Evolutionary conservation across 2,329 filamentous ascomycete species (phyloP), one percentile per base, ranked within the genome.

Genomic region (Teratosphaeria epicoccoides): DNA sequence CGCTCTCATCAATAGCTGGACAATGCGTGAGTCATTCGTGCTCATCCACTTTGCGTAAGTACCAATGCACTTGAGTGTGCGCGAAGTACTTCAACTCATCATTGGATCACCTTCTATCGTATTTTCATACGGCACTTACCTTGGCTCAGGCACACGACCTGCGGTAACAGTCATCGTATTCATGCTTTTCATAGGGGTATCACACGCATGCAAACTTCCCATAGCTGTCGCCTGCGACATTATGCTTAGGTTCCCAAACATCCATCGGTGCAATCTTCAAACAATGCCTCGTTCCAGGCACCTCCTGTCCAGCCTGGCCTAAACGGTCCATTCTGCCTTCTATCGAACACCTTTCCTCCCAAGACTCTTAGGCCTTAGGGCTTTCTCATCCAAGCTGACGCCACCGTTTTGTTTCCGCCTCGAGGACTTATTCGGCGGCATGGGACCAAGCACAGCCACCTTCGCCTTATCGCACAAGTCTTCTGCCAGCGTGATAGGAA

Each of bases 401-500:
- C 25, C 44, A 9, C 44, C 44, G 25, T 24, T 28, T 22, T 46
- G 44, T 17, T 22, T 23, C 33, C 14, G 6, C 14, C 33, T 40
- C 17, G 33, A 40, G 20, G 23, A 24, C 25, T 46, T 46, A 11
- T 22, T 24, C 20, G 46, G 46, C 28, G 47, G 51, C 44, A 25
- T 25, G 24, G 56, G 54, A 24, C 61, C 62, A 22, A 63, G 50
- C 12, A 64, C 29, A 20, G 58, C 28, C 17, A n/a, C 50, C 50
- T 54, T 63, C 2, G 55, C 25, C 50, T 55, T 57, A 37, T 51
- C 53, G 49, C 62, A 64, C 10, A 60, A 11, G 9, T 60, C 57
- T 43, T 63, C 61, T 1, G 58, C 25, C 6, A 57, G 52, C 6
- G 55, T 24, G 0, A 60, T 43, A 3, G 61, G 60, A 50, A 56